Conservation (phyloP, 2,329 filamentous ascomycete species). For the Talaromyces amestolkiae region DNA sequence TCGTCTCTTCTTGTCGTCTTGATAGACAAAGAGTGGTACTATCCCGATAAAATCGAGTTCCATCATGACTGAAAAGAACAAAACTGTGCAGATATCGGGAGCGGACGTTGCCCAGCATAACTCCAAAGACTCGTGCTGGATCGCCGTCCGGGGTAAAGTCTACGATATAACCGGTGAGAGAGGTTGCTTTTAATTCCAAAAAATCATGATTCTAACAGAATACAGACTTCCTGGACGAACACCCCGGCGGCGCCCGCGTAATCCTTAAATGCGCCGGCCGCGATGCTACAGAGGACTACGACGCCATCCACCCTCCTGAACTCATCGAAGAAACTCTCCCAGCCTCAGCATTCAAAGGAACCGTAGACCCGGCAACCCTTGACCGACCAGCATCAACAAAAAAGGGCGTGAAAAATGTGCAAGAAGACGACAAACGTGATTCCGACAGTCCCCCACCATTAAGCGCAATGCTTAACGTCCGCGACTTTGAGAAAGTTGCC, state of each 20-base stretch:
- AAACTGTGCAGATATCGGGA: neutral
- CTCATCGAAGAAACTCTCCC: conserved; percentile 32
- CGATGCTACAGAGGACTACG: conserved; percentile 37
- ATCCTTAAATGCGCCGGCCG: conserved; percentile 36
- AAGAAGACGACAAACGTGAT: neutral
- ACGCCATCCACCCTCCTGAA: conserved; percentile 34
- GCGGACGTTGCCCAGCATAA: conserved; percentile 53
- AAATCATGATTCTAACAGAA: neutral
- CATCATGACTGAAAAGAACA: neutral
- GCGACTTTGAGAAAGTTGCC: conserved; percentile 41
- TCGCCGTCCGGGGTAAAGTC: conserved; percentile 52
- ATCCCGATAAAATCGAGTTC: neutral
- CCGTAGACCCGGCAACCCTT: conserved; percentile 21
- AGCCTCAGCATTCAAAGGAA: conserved; percentile 25
- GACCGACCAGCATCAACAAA: conserved; percentile 19
- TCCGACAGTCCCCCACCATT: conserved; percentile 27
- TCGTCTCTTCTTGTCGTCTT: neutral
- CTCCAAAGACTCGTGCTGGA: conserved; percentile 50
- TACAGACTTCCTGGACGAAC: conserved; percentile 33
- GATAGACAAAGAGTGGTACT: neutral
- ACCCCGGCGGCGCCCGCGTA: conserved; percentile 35
- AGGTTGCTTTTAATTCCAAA: neutral
- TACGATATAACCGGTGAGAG: conserved; percentile 48
- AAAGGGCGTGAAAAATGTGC: neutral
- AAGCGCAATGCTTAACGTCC: conserved; percentile 34